Evolutionary conservation across 768 basidiomycete genomes (phyloP).

Genomic region (Leccinum rimulosum): DNA sequence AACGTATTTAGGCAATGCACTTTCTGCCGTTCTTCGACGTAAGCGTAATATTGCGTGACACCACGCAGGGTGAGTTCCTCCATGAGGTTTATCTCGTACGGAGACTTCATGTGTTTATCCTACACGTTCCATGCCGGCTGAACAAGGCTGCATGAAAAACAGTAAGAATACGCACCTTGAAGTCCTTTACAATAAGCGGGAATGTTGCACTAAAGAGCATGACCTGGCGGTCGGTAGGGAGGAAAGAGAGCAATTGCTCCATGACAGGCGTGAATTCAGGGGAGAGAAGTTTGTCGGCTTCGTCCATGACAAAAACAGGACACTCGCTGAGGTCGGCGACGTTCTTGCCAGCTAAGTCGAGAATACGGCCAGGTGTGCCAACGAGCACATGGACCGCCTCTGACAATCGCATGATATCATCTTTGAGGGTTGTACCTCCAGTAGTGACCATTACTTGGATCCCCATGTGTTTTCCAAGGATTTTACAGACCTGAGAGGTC

Average conservation of each 20-base stretch:
- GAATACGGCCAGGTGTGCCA: constrained; percentile 93
- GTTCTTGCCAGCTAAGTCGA: constrained; percentile 90
- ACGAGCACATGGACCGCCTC: constrained; percentile 95
- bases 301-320: constrained; percentile 98
- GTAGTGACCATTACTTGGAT: constrained; percentile 99
- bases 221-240: constrained; percentile 86
- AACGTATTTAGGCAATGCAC: constrained; percentile 99
- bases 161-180: constrained; percentile 61
- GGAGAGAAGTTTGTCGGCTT: constrained; percentile 96
- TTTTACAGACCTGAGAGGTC: constrained; percentile 99
- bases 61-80: constrained; percentile 98
- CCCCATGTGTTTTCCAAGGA: constrained; percentile 92
- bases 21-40: constrained; percentile 98
- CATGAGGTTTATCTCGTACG: constrained; percentile 99
- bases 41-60: constrained; percentile 99
- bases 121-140: constrained; percentile 31
- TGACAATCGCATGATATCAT: constrained; percentile 90
- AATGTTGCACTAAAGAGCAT: constrained; percentile 99
- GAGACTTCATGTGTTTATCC: constrained; percentile 96
- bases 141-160: neutral
- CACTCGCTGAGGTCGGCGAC: constrained; percentile 95
- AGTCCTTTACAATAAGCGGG: constrained; percentile 98
- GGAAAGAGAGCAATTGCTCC: constrained; percentile 88
- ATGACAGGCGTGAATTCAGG: constrained; percentile 98
- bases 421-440: constrained; percentile 95